Evolutionary conservation across 371 early-diverging fungal species (phyloP).

Genomic region (Choanephora cucurbitarum): DNA sequence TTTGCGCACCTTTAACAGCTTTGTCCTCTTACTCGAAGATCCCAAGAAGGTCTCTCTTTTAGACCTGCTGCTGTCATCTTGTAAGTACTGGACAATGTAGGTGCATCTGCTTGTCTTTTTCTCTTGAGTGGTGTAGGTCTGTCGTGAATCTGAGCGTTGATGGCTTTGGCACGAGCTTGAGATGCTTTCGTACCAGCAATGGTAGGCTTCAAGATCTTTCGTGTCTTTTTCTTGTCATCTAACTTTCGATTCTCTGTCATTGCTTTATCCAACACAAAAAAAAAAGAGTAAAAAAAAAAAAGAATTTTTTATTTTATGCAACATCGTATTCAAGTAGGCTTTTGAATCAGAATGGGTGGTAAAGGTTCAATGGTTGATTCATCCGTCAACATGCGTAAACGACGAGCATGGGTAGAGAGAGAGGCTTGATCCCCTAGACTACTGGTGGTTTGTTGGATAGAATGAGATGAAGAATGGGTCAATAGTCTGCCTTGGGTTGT

Average conservation of each 20-base stretch:
- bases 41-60: constrained; percentile 45
- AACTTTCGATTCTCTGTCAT: constrained; percentile 6
- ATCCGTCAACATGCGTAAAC: constrained; percentile 9
- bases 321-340: background rate
- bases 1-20: too few species aligned
- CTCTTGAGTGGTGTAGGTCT: background rate
- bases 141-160: constrained; percentile 12
- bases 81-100: constrained; percentile 11
- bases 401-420: constrained; percentile 1
- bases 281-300: background rate
- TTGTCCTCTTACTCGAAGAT: constrained; percentile 46
- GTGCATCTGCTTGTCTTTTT: constrained; percentile 2
- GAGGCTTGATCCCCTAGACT: constrained; percentile 3
- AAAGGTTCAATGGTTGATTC: constrained; percentile 15
- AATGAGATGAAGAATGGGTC: background rate
- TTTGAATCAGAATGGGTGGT: constrained; percentile 7
- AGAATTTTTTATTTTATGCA: background rate
- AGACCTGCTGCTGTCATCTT: constrained; percentile 13
- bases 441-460: background rate
- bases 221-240: background rate
- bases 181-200: constrained; percentile 25
- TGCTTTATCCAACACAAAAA: background rate
- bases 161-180: constrained; percentile 25
- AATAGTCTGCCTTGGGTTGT: background rate
- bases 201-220: background rate